Evolutionary conservation across 2,329 filamentous ascomycete species (phyloP).

Genomic region (Ilyonectria sp.): DNA sequence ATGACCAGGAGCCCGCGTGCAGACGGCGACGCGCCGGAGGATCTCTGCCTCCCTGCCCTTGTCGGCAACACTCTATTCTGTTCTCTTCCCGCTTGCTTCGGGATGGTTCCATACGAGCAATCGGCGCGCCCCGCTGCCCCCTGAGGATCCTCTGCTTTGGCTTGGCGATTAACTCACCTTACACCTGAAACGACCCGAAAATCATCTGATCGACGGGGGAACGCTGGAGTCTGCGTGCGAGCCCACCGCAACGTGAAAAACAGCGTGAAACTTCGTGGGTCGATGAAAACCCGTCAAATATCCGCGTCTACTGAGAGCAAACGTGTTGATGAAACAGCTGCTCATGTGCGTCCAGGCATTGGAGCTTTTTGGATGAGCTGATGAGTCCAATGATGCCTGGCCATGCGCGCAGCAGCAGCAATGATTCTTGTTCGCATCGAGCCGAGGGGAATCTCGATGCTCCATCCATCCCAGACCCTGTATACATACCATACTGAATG

Average conservation of each 20-base stretch:
- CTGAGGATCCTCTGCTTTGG: slow-evolving; percentile 10
- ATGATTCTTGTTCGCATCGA: background rate
- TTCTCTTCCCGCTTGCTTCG: background rate
- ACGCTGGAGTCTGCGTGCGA: background rate
- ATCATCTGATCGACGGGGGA: slow-evolving; percentile 22
- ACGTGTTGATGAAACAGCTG: background rate
- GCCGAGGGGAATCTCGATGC: background rate
- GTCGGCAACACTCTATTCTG: background rate
- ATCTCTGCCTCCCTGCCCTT: background rate
- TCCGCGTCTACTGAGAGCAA: background rate
- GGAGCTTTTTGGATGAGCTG: background rate
- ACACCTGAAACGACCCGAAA: slow-evolving; percentile 28
- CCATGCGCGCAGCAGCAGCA: background rate
- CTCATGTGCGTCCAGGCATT: background rate
- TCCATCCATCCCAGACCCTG: slow-evolving; percentile 1
- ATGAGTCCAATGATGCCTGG: background rate
- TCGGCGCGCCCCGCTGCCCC: background rate
- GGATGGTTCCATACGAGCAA: background rate
- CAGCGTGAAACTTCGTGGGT: slow-evolving; percentile 16
- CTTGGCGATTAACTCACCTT: slow-evolving; percentile 1
- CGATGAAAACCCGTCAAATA: background rate
- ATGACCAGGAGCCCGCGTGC: background rate
- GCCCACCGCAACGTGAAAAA: background rate
- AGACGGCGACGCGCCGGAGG: background rate
- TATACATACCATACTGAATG: background rate